Evolutionary conservation across 805 yeast species (phyloP), one percentile per base, ranked within the genome.

Genomic region (Cyberlindnera bimundalis): DNA sequence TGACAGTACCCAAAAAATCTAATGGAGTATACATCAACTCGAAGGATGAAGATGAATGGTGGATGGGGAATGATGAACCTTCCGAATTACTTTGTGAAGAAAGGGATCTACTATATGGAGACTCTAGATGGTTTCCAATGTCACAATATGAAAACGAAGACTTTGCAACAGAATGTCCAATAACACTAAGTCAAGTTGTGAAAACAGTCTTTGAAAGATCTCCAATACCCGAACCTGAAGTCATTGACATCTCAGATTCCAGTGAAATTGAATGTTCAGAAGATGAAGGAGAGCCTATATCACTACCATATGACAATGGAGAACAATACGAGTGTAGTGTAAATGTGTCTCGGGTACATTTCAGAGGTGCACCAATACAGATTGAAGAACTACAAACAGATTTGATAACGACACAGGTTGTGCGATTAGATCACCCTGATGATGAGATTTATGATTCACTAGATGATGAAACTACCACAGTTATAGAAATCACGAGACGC

Each of bases 61-160:
- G 43, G 43, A 27, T 40, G 36, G 43, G 43, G 11, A 20, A 35
- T 18, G 43, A 28, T 21, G 35, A 34, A 11, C 43, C 43, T 6
- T 39, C 43, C 6, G 39, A 21, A 19, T 24, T 40, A 5, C 14
- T 15, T 4, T 26, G 24, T n/a, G 33, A 35, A 4, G 39, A 40
- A 13, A 5, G 19, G 21, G 32, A 17, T 4, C 10, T 20, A 16
- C 31, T 39, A 2, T 39, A 39, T 24, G 23, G 26, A 7, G 21
- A 17, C 6, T n/a, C 21, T 6, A 11, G 5, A 4, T 17, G 13
- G 7, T n/a, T 14, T 5, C 14, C 29, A 5, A 15, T 12, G 17
- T 27, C 29, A 5, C 12, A 8, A 18, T 9, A 17, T 5, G 5
- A 12, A 19, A 9, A 19, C 3, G 26, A 34, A n/a, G 6, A 10